Conservation (phyloP, 176 grass and related monocot species). For the Lolium multiflorum region DNA sequence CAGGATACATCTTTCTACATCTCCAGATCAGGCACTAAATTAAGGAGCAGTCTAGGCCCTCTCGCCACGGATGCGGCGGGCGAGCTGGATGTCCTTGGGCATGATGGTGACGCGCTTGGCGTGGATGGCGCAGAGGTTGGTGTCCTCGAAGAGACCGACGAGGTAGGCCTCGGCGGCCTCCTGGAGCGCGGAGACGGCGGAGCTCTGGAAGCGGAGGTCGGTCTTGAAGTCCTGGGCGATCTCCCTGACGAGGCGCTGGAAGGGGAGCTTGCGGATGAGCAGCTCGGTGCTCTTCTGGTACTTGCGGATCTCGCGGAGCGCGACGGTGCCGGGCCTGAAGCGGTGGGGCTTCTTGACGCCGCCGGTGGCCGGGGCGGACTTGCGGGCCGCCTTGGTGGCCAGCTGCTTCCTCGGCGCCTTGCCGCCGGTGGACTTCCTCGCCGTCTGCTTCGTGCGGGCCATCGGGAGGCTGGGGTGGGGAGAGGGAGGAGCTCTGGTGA, state of each 20-base stretch:
- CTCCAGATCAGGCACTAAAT: background rate
- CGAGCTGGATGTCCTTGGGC: slow-evolving; percentile 80
- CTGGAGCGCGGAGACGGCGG: slow-evolving; percentile 69
- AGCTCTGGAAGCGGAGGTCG: slow-evolving; percentile 81
- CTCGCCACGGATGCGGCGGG: slow-evolving; percentile 68
- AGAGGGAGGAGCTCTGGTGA: too few relatives aligned
- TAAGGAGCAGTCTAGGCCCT: slow-evolving; percentile 48
- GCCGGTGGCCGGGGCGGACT: slow-evolving; percentile 67
- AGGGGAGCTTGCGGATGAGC: slow-evolving; percentile 74
- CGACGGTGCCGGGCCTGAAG: slow-evolving; percentile 75
- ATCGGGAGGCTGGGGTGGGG: background rate
- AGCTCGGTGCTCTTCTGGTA: slow-evolving; percentile 88
- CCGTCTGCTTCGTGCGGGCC: slow-evolving; percentile 81
- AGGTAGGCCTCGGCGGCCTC: slow-evolving; percentile 78
- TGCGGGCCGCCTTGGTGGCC: slow-evolving; percentile 69
- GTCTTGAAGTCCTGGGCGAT: slow-evolving; percentile 81
- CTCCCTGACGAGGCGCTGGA: slow-evolving; percentile 69
- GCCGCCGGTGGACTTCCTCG: slow-evolving; percentile 70
- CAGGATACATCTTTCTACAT: background rate
- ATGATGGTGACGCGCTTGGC: slow-evolving; percentile 84
- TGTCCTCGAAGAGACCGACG: slow-evolving; percentile 76
- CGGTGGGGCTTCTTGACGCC: slow-evolving; percentile 83
- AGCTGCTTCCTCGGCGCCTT: slow-evolving; percentile 76
- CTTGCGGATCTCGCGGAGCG: slow-evolving; percentile 74
- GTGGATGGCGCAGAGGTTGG: slow-evolving; percentile 82